A percentile compares a stretch with the other conserved stretches of the same genome.
These are phyloP conservation scores for Striga asiatica DNA, from an alignment of 257 asterid species.

Conservation along the genomic window DNA sequence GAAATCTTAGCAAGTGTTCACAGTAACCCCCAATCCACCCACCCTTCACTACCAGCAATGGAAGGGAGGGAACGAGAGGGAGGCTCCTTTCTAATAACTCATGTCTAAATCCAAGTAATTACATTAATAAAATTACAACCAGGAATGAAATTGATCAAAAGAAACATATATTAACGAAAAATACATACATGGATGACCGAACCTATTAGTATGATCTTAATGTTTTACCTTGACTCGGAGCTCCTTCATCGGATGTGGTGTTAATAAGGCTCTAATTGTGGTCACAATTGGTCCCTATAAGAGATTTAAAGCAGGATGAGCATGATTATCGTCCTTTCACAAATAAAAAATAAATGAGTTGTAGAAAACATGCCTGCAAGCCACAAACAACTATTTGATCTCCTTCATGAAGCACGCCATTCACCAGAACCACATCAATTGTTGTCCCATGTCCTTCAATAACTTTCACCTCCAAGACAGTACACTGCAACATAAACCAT, in stretches of 20 bases:
- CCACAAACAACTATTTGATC: constrained; percentile 96
- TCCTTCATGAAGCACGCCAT: constrained; percentile 95
- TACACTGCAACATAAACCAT: constrained; percentile 52
- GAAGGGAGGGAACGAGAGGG: no score
- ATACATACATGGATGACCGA: not conserved
- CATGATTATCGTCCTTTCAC: constrained; percentile 3
- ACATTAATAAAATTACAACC: not conserved
- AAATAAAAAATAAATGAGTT: constrained; percentile 4
- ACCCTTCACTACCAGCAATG: no score
- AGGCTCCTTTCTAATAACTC: not conserved
- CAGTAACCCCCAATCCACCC: no score
- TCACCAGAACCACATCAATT: constrained; percentile 87
- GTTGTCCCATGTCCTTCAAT: constrained; percentile 98
- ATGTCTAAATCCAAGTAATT: not conserved
- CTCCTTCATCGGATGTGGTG: constrained; percentile 99
- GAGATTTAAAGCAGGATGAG: constrained; percentile 6
- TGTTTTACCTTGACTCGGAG: constrained; percentile 84
- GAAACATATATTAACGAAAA: no score
- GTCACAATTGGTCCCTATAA: constrained; percentile 83
- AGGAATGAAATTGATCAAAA: not conserved
- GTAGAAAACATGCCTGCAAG: constrained; percentile 52
- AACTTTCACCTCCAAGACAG: constrained; percentile 97
- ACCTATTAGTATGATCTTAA: constrained; percentile 1
- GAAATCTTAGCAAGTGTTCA: not conserved
- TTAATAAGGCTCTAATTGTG: constrained; percentile 77